phyloP scores from a whole-genome alignment of 1,284 basidiomycete species.

The Rhodotorula glutinis region DNA sequence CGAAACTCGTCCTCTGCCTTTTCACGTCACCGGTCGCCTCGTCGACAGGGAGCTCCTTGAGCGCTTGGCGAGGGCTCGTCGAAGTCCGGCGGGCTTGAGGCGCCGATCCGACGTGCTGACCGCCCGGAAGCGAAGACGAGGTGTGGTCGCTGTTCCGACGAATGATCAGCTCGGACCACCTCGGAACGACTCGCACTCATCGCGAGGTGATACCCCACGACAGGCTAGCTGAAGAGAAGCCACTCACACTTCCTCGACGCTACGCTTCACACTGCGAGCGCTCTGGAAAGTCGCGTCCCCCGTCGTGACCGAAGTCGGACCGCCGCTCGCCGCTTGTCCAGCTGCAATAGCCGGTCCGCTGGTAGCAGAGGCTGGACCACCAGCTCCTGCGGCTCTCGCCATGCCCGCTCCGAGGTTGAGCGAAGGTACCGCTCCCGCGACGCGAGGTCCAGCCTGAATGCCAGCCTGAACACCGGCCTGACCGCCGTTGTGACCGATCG shows the following conservation, averaged over 20 bases:
- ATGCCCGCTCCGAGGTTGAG: neutral
- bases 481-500: neutral
- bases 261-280: neutral
- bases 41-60: slow-evolving; percentile 7
- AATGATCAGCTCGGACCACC: too few relatives aligned
- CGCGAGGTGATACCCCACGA: too few relatives aligned
- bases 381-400: neutral
- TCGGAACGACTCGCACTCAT: too few relatives aligned
- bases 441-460: neutral
- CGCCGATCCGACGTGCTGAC: slow-evolving; percentile 36
- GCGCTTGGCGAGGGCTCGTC: neutral
- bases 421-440: neutral
- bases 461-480: neutral
- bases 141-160: slow-evolving; percentile 3
- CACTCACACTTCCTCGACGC: slow-evolving; percentile 27
- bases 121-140: neutral
- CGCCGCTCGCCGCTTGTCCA: slow-evolving; percentile 9
- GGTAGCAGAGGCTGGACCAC: too few relatives aligned
- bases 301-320: neutral
- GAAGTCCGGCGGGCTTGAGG: slow-evolving; percentile 43
- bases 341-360: neutral
- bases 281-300: neutral
- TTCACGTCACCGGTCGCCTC: slow-evolving; percentile 2
- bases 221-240: too few relatives aligned
- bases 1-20: neutral